These are phyloP conservation scores for Ustulina deusta DNA, from an alignment of 2,329 filamentous ascomycete species.

Conservation along the genomic window DNA sequence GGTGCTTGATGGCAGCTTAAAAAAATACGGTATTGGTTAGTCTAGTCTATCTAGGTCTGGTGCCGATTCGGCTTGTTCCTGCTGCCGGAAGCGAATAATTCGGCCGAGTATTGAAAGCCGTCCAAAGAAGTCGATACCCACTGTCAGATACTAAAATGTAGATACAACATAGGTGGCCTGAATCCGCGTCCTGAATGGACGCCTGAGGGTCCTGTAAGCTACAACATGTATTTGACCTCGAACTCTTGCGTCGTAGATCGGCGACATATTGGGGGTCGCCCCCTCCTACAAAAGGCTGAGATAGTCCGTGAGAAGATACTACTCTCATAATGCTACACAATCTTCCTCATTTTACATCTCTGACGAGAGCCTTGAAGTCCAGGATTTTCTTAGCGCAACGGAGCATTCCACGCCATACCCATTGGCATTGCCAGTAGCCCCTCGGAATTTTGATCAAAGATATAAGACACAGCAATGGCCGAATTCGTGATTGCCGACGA, in stretches of 20 bases:
- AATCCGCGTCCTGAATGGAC: background rate
- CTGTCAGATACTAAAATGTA: background rate
- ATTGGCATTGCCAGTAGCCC: background rate
- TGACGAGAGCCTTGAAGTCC: background rate
- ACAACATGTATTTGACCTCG: background rate
- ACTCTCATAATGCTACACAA: background rate
- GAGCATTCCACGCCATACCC: background rate
- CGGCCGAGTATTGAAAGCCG: background rate
- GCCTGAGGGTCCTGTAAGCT: background rate
- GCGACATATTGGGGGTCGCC: too few species aligned
- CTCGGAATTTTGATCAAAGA: background rate
- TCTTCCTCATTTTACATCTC: background rate
- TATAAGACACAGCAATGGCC: slow-evolving; percentile 52
- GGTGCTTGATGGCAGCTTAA: background rate
- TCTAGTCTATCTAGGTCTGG: too few species aligned
- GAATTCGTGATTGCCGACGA: slow-evolving; percentile 60
- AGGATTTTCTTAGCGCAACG: background rate
- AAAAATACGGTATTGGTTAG: background rate
- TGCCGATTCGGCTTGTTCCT: background rate
- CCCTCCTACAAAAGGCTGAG: background rate
- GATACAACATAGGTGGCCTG: background rate
- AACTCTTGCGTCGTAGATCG: too few species aligned
- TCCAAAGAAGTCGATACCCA: background rate
- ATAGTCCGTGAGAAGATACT: background rate
- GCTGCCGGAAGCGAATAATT: background rate